These are phyloP conservation scores for Exophiala bonariae DNA, from an alignment of 2,329 filamentous ascomycete species.

Conservation along the genomic window DNA sequence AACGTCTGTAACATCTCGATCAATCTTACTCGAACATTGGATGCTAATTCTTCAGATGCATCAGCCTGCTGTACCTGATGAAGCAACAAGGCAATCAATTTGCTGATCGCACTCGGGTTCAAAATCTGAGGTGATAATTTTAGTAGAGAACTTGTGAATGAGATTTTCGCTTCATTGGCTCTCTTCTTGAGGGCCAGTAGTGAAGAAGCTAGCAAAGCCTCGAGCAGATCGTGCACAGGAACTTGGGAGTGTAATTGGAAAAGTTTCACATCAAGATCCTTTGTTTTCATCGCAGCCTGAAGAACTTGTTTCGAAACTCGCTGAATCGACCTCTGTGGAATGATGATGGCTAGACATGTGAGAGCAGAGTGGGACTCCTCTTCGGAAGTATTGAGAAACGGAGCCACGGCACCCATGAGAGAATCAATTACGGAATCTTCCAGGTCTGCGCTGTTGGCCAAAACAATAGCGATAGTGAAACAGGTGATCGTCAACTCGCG, in stretches of 20 bases:
- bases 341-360: conserved; percentile 76
- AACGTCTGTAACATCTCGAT: conserved; percentile 67
- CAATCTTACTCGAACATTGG: conserved; percentile 60
- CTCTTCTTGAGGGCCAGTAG: conserved; percentile 29
- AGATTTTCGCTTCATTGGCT: conserved; percentile 25
- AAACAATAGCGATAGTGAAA: conserved; percentile 85
- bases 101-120: conserved; percentile 2
- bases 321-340: conserved; percentile 72
- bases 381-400: conserved; percentile 74
- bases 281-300: conserved; percentile 47
- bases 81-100: conserved; percentile 15
- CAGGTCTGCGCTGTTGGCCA: conserved; percentile 79
- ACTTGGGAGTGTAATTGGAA: conserved; percentile 32
- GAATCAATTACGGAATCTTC: conserved; percentile 78
- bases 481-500: conserved; percentile 81
- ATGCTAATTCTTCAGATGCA: conserved; percentile 13
- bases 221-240: conserved; percentile 12
- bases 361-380: conserved; percentile 64
- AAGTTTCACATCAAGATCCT: conserved; percentile 35
- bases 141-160: conserved; percentile 20
- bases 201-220: conserved; percentile 11
- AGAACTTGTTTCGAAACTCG: conserved; percentile 69
- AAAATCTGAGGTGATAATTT: conserved; percentile 20
- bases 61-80: conserved; percentile 10
- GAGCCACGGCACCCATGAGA: conserved; percentile 84